phyloP scores from a whole-genome alignment of 371 early-diverging fungal genomes.

The Amoeboaphelidium protococcarum region DNA sequence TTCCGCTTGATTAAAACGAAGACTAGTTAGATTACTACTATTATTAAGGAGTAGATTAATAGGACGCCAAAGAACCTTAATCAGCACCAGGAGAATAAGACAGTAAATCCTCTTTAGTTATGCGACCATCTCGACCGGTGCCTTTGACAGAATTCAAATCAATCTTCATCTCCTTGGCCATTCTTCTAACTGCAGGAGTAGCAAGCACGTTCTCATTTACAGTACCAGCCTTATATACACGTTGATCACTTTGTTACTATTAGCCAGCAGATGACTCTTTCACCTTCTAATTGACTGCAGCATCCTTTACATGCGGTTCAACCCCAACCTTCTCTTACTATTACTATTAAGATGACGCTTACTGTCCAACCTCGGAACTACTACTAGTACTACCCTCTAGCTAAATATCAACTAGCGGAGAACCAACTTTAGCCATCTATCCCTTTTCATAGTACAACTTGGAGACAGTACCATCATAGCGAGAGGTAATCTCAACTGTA shows the following conservation, averaged over 20 bases:
- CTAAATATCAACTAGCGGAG: slow-evolving; percentile 73
- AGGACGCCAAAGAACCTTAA: too few species aligned
- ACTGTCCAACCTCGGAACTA: too few species aligned
- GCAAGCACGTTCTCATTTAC: slow-evolving; percentile 11
- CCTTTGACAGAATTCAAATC: slow-evolving; percentile 42
- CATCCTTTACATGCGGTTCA: too few species aligned
- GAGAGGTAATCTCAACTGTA: slow-evolving; percentile 85
- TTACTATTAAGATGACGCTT: too few species aligned
- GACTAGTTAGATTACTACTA: too few species aligned
- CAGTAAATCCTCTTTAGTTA: slow-evolving; percentile 71
- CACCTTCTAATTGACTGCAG: too few species aligned
- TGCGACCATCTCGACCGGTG: slow-evolving; percentile 59
- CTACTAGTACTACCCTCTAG: too few species aligned
- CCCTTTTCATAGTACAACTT: slow-evolving; percentile 56
- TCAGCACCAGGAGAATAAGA: too few species aligned
- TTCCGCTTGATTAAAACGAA: too few species aligned
- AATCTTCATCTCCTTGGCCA: slow-evolving; percentile 50
- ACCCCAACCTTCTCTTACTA: too few species aligned
- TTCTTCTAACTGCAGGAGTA: slow-evolving; percentile 71
- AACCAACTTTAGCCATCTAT: slow-evolving; percentile 79
- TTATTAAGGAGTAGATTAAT: too few species aligned
- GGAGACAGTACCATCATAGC: slow-evolving; percentile 59
- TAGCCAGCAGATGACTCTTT: too few species aligned
- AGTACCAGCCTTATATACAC: slow-evolving; percentile 4
- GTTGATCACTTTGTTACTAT: neutral